These are phyloP conservation scores for Chaetomium strumarium DNA, from an alignment of 2,329 filamentous ascomycete genomes.

Conservation along the genomic window DNA sequence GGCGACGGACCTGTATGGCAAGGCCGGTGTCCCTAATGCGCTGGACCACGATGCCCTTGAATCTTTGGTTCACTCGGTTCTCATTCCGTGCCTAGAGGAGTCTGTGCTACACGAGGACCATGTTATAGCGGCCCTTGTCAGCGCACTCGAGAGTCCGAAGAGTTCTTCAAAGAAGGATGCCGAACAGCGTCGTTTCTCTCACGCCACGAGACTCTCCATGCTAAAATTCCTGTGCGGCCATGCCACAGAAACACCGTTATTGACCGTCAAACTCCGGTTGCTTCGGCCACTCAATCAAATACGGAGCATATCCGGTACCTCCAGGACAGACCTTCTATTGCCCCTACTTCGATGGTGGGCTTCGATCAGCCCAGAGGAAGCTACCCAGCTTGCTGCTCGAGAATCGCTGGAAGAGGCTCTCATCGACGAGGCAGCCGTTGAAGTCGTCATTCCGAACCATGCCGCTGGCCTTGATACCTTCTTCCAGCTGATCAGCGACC, in stretches of 20 bases:
- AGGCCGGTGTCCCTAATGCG: conserved; percentile 47
- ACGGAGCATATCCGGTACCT: conserved; percentile 62
- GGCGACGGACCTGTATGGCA: conserved; percentile 58
- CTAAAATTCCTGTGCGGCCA: conserved; percentile 71
- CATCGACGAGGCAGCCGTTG: conserved; percentile 39
- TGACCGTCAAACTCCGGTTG: conserved; percentile 63
- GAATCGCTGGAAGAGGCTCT: conserved; percentile 30
- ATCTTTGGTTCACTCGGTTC: conserved; percentile 57
- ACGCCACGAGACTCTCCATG: conserved; percentile 58
- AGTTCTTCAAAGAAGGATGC: conserved; percentile 20
- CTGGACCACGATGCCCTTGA: conserved; percentile 52
- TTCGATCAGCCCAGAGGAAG: conserved; percentile 45
- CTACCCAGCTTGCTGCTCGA: conserved; percentile 41
- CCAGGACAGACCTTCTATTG: conserved; percentile 70
- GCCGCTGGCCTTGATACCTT: conserved; percentile 45
- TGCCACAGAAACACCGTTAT: conserved; percentile 59
- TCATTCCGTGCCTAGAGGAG: conserved; percentile 78
- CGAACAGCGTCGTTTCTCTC: conserved; percentile 37
- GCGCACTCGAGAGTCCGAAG: conserved; percentile 50
- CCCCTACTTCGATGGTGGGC: conserved; percentile 68
- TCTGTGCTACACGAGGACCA: conserved; percentile 74
- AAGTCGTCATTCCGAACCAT: conserved; percentile 50
- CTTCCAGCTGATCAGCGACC: conserved; percentile 42
- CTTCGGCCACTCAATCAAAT: conserved; percentile 67
- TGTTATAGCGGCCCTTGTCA: conserved; percentile 58